Conservation (phyloP, 2,329 filamentous ascomycete species). For the Aspergillus melleus region DNA sequence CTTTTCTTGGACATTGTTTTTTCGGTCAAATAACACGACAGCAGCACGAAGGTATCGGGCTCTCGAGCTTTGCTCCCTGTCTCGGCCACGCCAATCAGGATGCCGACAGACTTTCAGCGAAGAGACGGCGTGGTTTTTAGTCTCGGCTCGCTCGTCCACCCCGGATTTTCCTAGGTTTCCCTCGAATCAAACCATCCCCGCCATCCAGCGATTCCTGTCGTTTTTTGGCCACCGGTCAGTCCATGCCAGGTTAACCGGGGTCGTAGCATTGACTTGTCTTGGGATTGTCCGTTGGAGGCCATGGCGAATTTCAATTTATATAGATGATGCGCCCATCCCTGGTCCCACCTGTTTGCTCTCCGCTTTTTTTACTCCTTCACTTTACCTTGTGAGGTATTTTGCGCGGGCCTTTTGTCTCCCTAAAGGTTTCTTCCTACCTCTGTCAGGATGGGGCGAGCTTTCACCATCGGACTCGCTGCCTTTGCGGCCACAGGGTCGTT, state of each 20-base stretch:
- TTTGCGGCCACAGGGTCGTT: conserved; percentile 46
- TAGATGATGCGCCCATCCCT: background rate
- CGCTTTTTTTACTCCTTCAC: background rate
- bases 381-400: background rate
- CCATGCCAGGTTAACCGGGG: background rate
- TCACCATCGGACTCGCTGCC: conserved; percentile 40
- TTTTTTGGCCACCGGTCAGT: conserved; percentile 6
- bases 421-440: background rate
- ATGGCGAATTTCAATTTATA: conserved; percentile 5
- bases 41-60: background rate
- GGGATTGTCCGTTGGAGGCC: background rate
- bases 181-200: background rate
- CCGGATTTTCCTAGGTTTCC: conserved; percentile 12
- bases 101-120: background rate
- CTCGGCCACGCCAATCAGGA: conserved; percentile 5
- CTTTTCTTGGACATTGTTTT: background rate
- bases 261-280: background rate
- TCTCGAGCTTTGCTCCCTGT: background rate
- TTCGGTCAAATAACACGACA: background rate
- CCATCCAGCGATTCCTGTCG: conserved; percentile 1
- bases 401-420: background rate
- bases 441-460: conserved; percentile 40
- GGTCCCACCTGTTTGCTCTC: background rate
- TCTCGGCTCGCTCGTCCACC: conserved; percentile 7
- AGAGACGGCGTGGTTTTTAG: conserved; percentile 4